Percentiles rank a stretch among this genome's conserved stretches.
Evolutionary conservation across 306 rosid genomes (phyloP).

Genomic region (Begonia peltatifolia): DNA sequence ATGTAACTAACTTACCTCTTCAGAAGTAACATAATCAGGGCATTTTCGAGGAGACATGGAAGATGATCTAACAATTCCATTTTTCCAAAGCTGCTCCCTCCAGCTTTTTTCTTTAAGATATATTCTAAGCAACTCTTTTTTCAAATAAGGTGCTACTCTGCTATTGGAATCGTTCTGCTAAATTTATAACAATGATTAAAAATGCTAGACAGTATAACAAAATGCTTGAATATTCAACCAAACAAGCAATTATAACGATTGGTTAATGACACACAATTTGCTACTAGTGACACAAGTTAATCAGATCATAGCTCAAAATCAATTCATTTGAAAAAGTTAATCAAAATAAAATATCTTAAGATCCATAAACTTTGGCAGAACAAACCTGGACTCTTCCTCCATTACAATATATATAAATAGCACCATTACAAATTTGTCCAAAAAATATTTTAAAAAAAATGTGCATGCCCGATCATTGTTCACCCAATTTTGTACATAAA

Average conservation of each 20-base stretch:
- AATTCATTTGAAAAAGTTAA: no score
- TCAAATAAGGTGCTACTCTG: conserved; percentile 56
- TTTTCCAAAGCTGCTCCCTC: conserved; percentile 90
- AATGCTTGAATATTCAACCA: conserved; percentile 1
- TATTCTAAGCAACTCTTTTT: conserved; percentile 60
- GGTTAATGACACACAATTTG: neutral
- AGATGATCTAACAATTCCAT: conserved; percentile 65
- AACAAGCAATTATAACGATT: neutral
- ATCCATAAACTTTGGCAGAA: no score
- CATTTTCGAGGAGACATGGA: conserved; percentile 48
- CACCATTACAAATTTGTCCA: no score
- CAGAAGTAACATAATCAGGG: conserved; percentile 73
- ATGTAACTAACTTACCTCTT: conserved; percentile 44
- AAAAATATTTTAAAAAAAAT: no score
- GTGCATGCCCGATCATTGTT: no score
- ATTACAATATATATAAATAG: no score
- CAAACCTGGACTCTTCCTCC: no score
- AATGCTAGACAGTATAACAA: conserved; percentile 1
- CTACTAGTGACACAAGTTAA: no score
- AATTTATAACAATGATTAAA: conserved; percentile 24
- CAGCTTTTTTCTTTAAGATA: conserved; percentile 52
- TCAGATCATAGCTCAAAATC: no score
- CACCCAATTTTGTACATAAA: no score
- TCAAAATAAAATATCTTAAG: no score
- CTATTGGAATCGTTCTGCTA: conserved; percentile 45